Percentiles rank a stretch among this genome's conserved stretches.
Evolutionary conservation across 164 flowering plant genomes (phyloP).

Genomic region (Umbilicus rupestris): DNA sequence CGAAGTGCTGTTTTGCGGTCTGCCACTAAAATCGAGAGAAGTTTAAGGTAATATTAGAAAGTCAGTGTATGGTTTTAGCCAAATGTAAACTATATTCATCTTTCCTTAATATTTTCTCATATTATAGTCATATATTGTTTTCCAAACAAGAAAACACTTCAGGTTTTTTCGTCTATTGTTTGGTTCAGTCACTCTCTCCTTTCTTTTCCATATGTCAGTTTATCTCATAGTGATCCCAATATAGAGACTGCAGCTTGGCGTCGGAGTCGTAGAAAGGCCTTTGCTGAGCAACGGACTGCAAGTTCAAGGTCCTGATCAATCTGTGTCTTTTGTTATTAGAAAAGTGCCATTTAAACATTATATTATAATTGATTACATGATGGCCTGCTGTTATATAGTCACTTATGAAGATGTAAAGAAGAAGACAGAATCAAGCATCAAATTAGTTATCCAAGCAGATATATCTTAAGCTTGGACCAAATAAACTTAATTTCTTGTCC

Average conservation of each 20-base stretch:
- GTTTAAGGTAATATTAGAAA: conserved; percentile 35
- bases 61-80: background rate
- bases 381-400: background rate
- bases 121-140: background rate
- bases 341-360: background rate
- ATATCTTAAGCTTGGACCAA: background rate
- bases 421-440: background rate
- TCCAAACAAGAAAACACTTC: background rate
- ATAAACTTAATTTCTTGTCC: background rate
- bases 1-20: conserved; percentile 8
- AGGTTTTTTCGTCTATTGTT: background rate
- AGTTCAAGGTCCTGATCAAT: conserved; percentile 69
- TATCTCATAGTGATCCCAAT: conserved; percentile 86
- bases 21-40: conserved; percentile 1
- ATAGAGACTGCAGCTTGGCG: conserved; percentile 78
- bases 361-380: background rate
- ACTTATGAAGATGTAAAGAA: background rate
- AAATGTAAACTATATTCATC: background rate
- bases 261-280: conserved; percentile 55
- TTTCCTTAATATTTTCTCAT: background rate
- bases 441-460: background rate
- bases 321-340: background rate
- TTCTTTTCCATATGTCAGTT: conserved; percentile 27
- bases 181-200: background rate
- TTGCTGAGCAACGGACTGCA: conserved; percentile 85